Conservation (phyloP, 805 yeast genomes). For the Pichia insulana region DNA sequence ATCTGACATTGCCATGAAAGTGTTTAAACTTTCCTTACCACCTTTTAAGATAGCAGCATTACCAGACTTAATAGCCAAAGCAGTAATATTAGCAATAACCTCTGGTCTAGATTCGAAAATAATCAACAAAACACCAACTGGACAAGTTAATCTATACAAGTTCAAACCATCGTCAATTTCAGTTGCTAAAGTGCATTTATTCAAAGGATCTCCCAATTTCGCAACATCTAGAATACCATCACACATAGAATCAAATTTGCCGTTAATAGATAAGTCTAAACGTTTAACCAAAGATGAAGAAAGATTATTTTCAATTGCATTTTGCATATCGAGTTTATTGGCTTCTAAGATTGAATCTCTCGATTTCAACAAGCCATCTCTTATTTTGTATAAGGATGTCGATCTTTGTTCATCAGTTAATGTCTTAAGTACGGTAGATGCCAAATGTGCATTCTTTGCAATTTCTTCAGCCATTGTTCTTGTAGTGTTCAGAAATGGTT, state of each 20-base stretch:
- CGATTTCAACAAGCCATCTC: constrained; percentile 52
- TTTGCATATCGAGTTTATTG: constrained; percentile 64
- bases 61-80: constrained; percentile 92
- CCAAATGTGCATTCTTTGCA: constrained; percentile 73
- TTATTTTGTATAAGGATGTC: constrained; percentile 59
- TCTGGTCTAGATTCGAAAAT: constrained; percentile 97
- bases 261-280: constrained; percentile 71
- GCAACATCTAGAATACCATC: constrained; percentile 94
- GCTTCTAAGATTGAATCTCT: constrained; percentile 63
- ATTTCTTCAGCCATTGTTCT: constrained; percentile 56
- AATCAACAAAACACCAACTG: constrained; percentile 87
- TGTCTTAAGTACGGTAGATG: constrained; percentile 78
- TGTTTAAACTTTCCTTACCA: constrained; percentile 84
- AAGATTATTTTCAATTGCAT: constrained; percentile 53
- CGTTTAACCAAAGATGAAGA: constrained; percentile 72
- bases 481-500: not conserved
- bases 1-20: constrained; percentile 74
- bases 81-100: constrained; percentile 95
- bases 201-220: constrained; percentile 81
- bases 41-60: constrained; percentile 96
- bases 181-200: constrained; percentile 75
- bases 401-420: constrained; percentile 67
- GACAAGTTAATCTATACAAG: constrained; percentile 77
- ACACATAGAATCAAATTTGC: constrained; percentile 87
- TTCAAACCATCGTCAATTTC: constrained; percentile 86